A percentile compares a stretch with the other conserved stretches of the same genome.
Conservation (phyloP, 208 protist genomes). For the Wallacemonas collosoma region DNA sequence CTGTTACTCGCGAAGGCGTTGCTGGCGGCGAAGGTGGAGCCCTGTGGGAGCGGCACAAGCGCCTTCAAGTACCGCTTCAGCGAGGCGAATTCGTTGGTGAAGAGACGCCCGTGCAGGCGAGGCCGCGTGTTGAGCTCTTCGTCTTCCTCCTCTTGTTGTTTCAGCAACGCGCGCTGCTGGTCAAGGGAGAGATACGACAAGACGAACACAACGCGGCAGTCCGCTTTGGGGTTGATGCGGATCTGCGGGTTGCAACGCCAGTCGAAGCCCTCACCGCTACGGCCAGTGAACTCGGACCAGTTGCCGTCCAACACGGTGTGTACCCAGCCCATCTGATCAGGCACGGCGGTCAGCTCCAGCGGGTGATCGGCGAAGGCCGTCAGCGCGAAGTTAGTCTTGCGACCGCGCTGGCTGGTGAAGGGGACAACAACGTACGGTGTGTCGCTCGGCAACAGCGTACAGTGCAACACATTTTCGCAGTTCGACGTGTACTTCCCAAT, state of each 20-base stretch:
- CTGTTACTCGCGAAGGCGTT: conserved; percentile 87
- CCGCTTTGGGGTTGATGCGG: conserved; percentile 52
- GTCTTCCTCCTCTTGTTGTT: conserved; percentile 66
- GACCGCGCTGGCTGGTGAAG: conserved; percentile 86
- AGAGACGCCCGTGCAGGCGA: conserved; percentile 85
- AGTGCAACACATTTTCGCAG: conserved; percentile 91
- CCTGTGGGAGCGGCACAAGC: conserved; percentile 85
- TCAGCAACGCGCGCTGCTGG: conserved; percentile 42
- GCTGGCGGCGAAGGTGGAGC: conserved; percentile 84
- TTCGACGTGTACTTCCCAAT: conserved; percentile 90
- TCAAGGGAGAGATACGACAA: conserved; percentile 86
- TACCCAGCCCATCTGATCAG: conserved; percentile 88
- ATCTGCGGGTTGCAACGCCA: conserved; percentile 92
- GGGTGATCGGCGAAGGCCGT: conserved; percentile 78
- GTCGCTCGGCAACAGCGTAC: conserved; percentile 64
- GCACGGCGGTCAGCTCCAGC: conserved; percentile 85
- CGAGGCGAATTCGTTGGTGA: conserved; percentile 68
- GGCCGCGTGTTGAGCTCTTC: conserved; percentile 76
- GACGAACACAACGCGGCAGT: conserved; percentile 82
- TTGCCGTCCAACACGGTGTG: conserved; percentile 76
- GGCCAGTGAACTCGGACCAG: conserved; percentile 89
- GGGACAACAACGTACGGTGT: conserved; percentile 89
- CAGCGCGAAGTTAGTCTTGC: conserved; percentile 83
- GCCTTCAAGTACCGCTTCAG: conserved; percentile 88
- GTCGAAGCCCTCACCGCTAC: conserved; percentile 77